Evolutionary conservation across 805 yeast genomes (phyloP).

Genomic region (Lachancea nothofagi): DNA sequence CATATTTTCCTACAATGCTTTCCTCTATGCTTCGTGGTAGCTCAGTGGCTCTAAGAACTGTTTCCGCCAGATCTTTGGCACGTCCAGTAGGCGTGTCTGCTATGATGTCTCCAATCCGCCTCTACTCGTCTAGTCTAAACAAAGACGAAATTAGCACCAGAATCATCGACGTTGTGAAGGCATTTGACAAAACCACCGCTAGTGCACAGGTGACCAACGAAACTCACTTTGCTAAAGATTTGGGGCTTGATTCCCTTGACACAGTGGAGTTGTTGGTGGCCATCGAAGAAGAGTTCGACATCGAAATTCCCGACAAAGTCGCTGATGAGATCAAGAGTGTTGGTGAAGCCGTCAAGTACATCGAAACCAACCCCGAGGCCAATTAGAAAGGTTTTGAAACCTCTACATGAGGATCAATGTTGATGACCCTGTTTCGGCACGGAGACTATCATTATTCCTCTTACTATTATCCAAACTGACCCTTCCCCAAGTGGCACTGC

Average conservation of each 20-base stretch:
- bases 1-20: constrained; percentile 37
- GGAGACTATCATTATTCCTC: background rate
- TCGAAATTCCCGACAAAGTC: constrained; percentile 81
- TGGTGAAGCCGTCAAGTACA: constrained; percentile 87
- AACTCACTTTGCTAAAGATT: constrained; percentile 48
- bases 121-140: constrained; percentile 61
- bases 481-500: background rate
- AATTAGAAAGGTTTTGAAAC: constrained; percentile 17
- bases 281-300: constrained; percentile 85
- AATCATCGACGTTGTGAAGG: constrained; percentile 69
- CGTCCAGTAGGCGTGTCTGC: constrained; percentile 23
- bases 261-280: constrained; percentile 95
- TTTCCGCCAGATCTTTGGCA: constrained; percentile 33
- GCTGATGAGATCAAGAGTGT: constrained; percentile 93
- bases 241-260: constrained; percentile 78
- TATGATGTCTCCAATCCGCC: constrained; percentile 28
- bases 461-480: background rate
- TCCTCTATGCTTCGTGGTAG: constrained; percentile 42
- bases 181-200: constrained; percentile 55
- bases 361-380: constrained; percentile 57
- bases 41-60: constrained; percentile 35
- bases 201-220: constrained; percentile 36
- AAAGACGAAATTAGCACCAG: constrained; percentile 78
- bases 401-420: background rate
- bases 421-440: too few relatives aligned